These are phyloP conservation scores for Marasmius tenuissimus DNA, from an alignment of 1,284 basidiomycete species.

Conservation along the genomic window DNA sequence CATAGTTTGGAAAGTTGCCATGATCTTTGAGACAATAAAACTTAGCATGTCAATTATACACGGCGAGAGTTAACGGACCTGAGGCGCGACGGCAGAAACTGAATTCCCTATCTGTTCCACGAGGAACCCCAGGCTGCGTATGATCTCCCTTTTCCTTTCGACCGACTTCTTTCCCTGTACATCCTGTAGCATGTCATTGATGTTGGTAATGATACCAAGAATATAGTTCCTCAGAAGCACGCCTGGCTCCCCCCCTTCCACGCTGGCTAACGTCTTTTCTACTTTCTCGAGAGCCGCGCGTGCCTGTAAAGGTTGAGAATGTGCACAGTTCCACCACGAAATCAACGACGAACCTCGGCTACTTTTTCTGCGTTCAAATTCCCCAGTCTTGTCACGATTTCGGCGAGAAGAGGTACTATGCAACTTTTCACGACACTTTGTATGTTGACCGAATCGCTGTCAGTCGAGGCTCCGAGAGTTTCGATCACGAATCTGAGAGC, in stretches of 20 bases:
- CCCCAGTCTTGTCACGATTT: constrained; percentile 76
- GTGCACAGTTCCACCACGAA: not conserved
- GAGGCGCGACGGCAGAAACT: constrained; percentile 78
- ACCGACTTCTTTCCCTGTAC: constrained; percentile 72
- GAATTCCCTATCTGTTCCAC: constrained; percentile 71
- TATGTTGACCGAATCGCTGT: constrained; percentile 43
- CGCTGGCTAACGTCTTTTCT: constrained; percentile 35
- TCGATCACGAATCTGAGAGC: constrained; percentile 65
- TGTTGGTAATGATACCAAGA: constrained; percentile 78
- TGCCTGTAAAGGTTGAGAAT: constrained; percentile 41
- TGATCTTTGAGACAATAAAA: constrained; percentile 62
- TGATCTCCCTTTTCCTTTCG: constrained; percentile 68
- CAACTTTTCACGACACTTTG: constrained; percentile 62
- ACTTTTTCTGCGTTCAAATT: constrained; percentile 53
- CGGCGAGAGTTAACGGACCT: constrained; percentile 51
- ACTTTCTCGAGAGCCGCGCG: constrained; percentile 63
- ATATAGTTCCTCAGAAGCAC: constrained; percentile 72
- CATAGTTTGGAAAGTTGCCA: constrained; percentile 95
- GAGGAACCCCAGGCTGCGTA: constrained; percentile 80
- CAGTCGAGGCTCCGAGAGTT: constrained; percentile 43
- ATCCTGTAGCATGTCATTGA: constrained; percentile 85
- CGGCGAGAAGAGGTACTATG: constrained; percentile 66
- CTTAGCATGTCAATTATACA: not conserved
- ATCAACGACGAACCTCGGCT: constrained; percentile 38
- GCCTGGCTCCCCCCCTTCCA: constrained; percentile 39